These are phyloP conservation scores for Pistacia vera DNA, from an alignment of 345 rosid genomes.

Conservation along the genomic window DNA sequence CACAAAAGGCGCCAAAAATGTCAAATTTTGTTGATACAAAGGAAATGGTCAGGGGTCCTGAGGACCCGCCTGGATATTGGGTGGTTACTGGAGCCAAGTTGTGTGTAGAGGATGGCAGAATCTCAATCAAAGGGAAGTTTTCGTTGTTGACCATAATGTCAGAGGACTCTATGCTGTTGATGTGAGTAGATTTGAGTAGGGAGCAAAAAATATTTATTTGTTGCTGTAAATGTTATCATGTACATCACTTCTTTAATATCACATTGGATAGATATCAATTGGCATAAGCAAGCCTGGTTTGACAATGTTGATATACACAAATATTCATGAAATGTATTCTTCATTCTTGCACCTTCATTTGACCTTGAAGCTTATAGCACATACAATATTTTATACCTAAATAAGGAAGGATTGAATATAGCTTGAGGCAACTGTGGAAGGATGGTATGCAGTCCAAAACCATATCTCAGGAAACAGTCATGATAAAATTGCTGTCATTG, in stretches of 20 bases:
- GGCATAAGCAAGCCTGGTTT: conserved; percentile 5
- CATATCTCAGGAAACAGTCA: not conserved
- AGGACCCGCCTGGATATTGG: conserved; percentile 92
- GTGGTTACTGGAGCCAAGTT: conserved; percentile 95
- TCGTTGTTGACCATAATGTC: conserved; percentile 77
- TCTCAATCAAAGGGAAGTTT: conserved; percentile 81
- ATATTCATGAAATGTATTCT: not conserved
- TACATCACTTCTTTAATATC: conserved; percentile 16
- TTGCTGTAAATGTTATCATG: conserved; percentile 26
- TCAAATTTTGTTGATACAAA: conserved; percentile 81
- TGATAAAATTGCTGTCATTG: not conserved
- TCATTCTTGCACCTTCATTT: not conserved
- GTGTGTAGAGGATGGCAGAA: conserved; percentile 68
- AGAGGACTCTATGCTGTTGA: conserved; percentile 65
- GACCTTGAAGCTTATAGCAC: not conserved
- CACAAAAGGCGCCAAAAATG: conserved; percentile 61
- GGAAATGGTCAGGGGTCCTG: conserved; percentile 90
- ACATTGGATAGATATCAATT: not conserved
- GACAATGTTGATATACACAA: not conserved
- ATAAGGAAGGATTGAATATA: not conserved
- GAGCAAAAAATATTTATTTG: not conserved
- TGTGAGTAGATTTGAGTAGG: conserved; percentile 31
- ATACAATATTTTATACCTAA: not conserved
- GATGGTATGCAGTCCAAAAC: not conserved
- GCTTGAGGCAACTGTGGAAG: not conserved